Conservation (phyloP, 2,329 filamentous ascomycete genomes). For the Leptographium wingfieldii region DNA sequence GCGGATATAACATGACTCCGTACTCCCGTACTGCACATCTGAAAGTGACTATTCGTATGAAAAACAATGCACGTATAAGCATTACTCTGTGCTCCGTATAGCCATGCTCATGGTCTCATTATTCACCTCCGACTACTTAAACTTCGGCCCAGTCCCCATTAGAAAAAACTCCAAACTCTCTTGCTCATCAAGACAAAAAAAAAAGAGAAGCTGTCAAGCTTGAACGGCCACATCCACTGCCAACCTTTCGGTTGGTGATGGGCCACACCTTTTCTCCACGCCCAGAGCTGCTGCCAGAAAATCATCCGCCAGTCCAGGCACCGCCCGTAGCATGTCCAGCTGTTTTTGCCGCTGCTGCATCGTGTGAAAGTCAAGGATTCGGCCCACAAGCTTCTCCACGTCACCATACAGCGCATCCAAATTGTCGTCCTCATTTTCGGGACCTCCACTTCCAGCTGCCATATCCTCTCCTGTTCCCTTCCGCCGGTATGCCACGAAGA, state of each 20-base stretch:
- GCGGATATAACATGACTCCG: neutral
- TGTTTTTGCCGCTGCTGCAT: conserved; percentile 9
- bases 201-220: no score
- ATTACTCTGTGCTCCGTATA: no score
- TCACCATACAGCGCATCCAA: conserved; percentile 34
- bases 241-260: no score
- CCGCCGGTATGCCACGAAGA: conserved; percentile 43
- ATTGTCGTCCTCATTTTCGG: conserved; percentile 22
- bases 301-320: neutral
- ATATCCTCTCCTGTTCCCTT: conserved; percentile 22
- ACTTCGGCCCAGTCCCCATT: no score
- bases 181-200: no score
- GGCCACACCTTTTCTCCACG: neutral
- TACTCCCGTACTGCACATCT: no score
- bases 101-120: no score
- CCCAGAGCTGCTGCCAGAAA: neutral
- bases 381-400: conserved; percentile 39
- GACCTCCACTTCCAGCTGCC: neutral
- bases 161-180: no score
- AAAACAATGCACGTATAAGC: no score
- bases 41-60: no score
- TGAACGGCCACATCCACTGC: no score
- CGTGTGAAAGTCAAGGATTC: conserved; percentile 36
- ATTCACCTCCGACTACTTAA: no score
- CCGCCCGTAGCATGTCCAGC: conserved; percentile 2